A percentile compares a stretch with the other conserved stretches of the same genome.
Conservation (phyloP, 352 stramenopile genomes). For the Pythium sukuiense region DNA sequence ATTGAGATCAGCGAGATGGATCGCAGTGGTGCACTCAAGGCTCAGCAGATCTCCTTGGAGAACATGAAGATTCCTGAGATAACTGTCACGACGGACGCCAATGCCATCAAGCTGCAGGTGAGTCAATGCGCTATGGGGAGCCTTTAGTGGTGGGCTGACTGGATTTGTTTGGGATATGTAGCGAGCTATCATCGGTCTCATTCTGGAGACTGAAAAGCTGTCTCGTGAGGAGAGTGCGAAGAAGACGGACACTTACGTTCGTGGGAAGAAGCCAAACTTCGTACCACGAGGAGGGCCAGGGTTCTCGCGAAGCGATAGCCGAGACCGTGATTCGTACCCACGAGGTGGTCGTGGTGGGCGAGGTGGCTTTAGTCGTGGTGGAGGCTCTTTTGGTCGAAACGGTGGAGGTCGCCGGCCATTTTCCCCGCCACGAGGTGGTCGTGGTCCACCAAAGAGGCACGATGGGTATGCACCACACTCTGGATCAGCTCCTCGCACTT, state of each 20-base stretch:
- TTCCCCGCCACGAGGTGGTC: conserved; percentile 15
- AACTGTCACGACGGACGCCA: conserved; percentile 47
- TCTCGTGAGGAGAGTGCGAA: conserved; percentile 55
- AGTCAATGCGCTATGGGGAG: not conserved
- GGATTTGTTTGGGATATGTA: too few relatives aligned
- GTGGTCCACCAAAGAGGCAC: conserved; percentile 11
- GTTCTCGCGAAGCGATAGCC: conserved; percentile 17
- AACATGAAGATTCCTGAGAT: conserved; percentile 79
- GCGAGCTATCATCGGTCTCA: conserved; percentile 66
- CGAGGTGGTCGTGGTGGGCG: conserved; percentile 18
- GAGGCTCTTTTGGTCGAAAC: conserved; percentile 18
- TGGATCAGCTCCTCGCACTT: conserved; percentile 13
- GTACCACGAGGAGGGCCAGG: not conserved
- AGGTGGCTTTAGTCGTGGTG: conserved; percentile 15
- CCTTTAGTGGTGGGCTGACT: too few relatives aligned
- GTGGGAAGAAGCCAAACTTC: conserved; percentile 8
- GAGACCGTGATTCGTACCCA: conserved; percentile 14
- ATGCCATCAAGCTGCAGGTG: conserved; percentile 55
- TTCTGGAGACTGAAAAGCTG: conserved; percentile 68
- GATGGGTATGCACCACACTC: conserved; percentile 18
- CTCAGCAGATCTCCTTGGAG: conserved; percentile 68
- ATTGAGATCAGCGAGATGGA: conserved; percentile 77
- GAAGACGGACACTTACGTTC: conserved; percentile 2
- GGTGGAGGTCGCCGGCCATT: conserved; percentile 14
- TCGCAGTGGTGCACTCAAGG: conserved; percentile 52